Percentiles rank a stretch among this genome's conserved stretches.
These are phyloP conservation scores for Alternaria triticina DNA, from an alignment of 2,329 filamentous ascomycete species.

Conservation along the genomic window DNA sequence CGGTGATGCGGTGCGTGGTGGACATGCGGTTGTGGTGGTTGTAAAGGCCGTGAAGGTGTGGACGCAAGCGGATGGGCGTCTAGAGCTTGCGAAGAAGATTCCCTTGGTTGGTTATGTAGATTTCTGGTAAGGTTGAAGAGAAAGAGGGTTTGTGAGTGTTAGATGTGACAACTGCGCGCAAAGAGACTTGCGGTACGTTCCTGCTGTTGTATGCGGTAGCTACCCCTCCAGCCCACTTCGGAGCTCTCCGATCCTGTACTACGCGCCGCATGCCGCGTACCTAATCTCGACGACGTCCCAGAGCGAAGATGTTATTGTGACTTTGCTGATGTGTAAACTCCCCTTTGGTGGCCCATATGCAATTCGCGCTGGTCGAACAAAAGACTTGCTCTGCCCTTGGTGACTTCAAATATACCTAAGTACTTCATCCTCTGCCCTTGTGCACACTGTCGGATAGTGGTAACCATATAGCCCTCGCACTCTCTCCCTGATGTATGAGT, in stretches of 20 bases:
- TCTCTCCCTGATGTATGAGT: background rate
- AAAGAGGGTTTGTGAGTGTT: background rate
- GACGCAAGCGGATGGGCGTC: too few relatives aligned
- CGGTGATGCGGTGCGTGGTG: constrained; percentile 25
- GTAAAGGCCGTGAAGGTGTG: too few relatives aligned
- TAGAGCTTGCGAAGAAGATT: too few relatives aligned
- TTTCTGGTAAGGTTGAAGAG: background rate
- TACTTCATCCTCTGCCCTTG: background rate
- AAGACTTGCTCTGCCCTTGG: background rate
- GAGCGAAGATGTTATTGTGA: accelerated
- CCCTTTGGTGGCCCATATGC: background rate
- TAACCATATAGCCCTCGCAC: background rate
- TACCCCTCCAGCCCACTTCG: constrained; percentile 10
- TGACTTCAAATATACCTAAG: background rate
- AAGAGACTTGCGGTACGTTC: background rate
- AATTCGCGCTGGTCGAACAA: background rate
- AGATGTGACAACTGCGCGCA: background rate
- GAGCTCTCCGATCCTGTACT: constrained; percentile 2
- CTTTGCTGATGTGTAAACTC: background rate
- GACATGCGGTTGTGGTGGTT: constrained; percentile 21
- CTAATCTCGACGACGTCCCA: background rate
- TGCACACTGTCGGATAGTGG: background rate
- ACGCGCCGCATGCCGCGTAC: constrained; percentile 2
- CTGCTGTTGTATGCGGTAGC: background rate
- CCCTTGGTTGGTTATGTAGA: too few relatives aligned